phyloP scores from a whole-genome alignment of 2,329 filamentous ascomycete genomes.

The Diplodia sapinea region DNA sequence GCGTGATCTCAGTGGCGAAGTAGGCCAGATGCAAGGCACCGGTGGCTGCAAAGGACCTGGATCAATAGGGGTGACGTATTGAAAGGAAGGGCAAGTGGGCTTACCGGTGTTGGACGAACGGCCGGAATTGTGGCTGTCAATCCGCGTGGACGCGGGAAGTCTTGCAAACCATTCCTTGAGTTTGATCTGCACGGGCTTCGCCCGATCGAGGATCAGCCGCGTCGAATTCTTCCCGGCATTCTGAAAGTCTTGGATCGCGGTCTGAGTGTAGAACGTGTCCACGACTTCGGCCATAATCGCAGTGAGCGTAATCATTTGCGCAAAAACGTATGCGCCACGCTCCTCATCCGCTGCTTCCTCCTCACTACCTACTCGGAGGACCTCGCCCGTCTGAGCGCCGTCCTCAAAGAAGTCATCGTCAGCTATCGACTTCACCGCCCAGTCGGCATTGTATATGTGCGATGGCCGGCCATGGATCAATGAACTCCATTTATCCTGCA shows the following conservation, averaged over 20 bases:
- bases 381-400: conserved; percentile 58
- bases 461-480: conserved; percentile 85
- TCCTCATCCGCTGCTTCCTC: conserved; percentile 68
- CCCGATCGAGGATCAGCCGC: conserved; percentile 73
- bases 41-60: conserved; percentile 28
- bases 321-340: conserved; percentile 72
- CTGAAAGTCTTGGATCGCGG: conserved; percentile 72
- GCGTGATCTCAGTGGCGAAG: conserved; percentile 91
- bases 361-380: conserved; percentile 48
- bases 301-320: conserved; percentile 76
- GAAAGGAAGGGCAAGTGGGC: conserved; percentile 29
- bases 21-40: conserved; percentile 86
- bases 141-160: conserved; percentile 67
- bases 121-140: conserved; percentile 61
- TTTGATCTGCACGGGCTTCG: conserved; percentile 82
- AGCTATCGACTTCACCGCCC: conserved; percentile 74
- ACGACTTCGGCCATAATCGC: conserved; percentile 79
- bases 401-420: conserved; percentile 75
- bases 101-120: conserved; percentile 53
- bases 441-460: conserved; percentile 72
- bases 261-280: conserved; percentile 80
- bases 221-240: conserved; percentile 73
- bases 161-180: conserved; percentile 81
- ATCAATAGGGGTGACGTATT: conserved; percentile 22
- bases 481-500: conserved; percentile 93